Conservation (phyloP, 1,139 yeast genomes). For the Zygotorulaspora mrakii region DNA sequence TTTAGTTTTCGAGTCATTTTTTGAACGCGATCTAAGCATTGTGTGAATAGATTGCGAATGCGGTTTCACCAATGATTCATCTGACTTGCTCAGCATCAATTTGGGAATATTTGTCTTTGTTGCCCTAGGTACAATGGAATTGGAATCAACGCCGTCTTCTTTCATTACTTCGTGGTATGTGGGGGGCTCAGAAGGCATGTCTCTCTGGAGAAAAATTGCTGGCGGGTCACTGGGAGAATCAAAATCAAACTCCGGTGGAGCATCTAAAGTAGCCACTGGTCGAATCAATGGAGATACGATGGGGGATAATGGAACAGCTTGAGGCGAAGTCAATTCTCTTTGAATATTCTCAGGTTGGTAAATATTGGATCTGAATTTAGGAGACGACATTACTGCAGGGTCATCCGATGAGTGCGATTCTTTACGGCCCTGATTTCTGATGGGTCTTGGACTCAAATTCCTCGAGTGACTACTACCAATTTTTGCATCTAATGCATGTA, state of each 20-base stretch:
- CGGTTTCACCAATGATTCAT: conserved; percentile 21
- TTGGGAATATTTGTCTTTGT: conserved; percentile 18
- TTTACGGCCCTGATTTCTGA: conserved; percentile 13
- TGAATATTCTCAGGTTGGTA: conserved; percentile 53
- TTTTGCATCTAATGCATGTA: conserved; percentile 43
- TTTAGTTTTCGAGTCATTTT: conserved; percentile 13
- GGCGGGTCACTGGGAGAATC: conserved; percentile 18
- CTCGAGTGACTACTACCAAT: conserved; percentile 14
- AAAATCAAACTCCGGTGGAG: conserved; percentile 31
- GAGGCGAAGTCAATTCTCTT: conserved; percentile 52
- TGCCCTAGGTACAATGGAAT: conserved; percentile 2
- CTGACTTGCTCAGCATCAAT: conserved; percentile 25
- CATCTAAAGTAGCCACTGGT: conserved; percentile 14
- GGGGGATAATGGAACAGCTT: conserved; percentile 55
- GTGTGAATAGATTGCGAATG: conserved; percentile 5
- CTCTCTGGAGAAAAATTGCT: conserved; percentile 22
- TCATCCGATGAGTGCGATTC: conserved; percentile 9
- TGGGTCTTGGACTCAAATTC: conserved; percentile 15
- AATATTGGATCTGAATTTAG: conserved; percentile 45
- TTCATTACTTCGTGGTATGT: conserved; percentile 35
- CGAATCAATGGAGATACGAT: conserved; percentile 32
- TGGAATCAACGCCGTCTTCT: conserved; percentile 20
- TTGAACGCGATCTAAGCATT: conserved; percentile 8
- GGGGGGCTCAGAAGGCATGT: conserved; percentile 41
- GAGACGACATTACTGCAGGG: conserved; percentile 26